A percentile compares a stretch with the other conserved stretches of the same genome.
Evolutionary conservation across 495 filamentous ascomycete species (phyloP).

Genomic region (Darksidea phi): DNA sequence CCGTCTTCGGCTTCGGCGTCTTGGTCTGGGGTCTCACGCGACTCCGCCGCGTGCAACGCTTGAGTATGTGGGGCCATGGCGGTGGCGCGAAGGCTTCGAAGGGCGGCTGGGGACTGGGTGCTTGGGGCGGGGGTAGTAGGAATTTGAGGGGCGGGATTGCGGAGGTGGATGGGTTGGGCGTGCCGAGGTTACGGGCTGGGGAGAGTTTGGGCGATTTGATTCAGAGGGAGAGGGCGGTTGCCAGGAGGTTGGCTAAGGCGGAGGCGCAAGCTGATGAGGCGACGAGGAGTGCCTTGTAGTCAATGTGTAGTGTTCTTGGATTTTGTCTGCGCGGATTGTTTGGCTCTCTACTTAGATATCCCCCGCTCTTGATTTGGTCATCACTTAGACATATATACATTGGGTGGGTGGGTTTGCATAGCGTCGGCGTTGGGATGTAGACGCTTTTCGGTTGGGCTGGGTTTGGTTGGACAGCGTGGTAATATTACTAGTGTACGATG

Average conservation of each 20-base stretch:
- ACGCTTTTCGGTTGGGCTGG: background rate
- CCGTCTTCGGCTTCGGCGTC: constrained; percentile 70
- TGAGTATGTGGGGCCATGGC: constrained; percentile 70
- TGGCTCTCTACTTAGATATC: constrained; percentile 2
- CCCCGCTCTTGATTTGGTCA: background rate
- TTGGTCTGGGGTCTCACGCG: constrained; percentile 77
- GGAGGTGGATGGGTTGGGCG: constrained; percentile 15
- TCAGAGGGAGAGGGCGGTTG: constrained; percentile 20
- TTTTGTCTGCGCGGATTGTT: background rate
- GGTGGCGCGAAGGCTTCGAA: background rate
- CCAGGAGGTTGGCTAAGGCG: constrained; percentile 24
- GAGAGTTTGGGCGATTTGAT: constrained; percentile 20
- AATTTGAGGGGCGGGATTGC: background rate
- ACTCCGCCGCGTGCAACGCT: constrained; percentile 80
- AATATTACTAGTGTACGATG: too few relatives aligned
- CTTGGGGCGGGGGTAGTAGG: constrained; percentile 14
- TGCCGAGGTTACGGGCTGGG: constrained; percentile 8
- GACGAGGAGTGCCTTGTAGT: background rate
- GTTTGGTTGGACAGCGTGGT: too few relatives aligned
- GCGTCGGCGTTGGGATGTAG: background rate
- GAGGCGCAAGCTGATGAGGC: constrained; percentile 21
- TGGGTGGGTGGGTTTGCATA: constrained; percentile 1
- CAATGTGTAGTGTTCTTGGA: background rate
- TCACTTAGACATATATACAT: background rate
- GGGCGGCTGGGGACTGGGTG: constrained; percentile 22